Evolutionary conservation across 78 protist genomes (phyloP), one percentile per base, ranked within the genome.

Genomic region (Dictyostelium firmibasis): DNA sequence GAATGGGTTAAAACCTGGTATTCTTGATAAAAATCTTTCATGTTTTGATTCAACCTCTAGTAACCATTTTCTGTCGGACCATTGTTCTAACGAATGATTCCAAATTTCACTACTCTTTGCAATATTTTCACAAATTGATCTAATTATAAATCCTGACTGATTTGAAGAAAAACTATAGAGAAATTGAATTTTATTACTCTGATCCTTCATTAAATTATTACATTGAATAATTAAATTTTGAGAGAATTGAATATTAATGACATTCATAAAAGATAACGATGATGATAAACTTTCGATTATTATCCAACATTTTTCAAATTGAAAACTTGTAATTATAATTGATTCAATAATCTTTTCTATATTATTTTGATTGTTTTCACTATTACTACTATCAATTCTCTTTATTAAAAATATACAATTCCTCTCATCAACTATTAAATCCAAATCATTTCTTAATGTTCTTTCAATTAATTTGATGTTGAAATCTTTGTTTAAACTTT

Each of bases 1-100:
- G 20, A 36, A 89, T 47, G 94, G 64, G 69, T 89, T 89, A 16
- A 75, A 81, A 10, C 94, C 94, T 9, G 94, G 94, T 23, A 89
- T 81, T 35, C 20, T 16, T 29, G 86, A 70, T n/a, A 89, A 25
- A 33, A 89, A 89, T 23, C 60, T 23, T 81, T 89, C 94, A 89
- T 89, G 86, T 44, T 43, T 64, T 27, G 94, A 81, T 89, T 81
- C 94, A 20, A 11, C 38, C 23, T 81, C 87, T 1, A 78, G 11
- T 62, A 87, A 69, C 86, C 86, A 89, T 33, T 44, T 81, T 47
- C 93, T 60, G 35, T 81, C 78, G 16, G 94, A 35, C 94, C 94
- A 89, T 69, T 13, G 29, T 70, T 81, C 87, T 1, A 89, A 33
- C 20, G 82, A 44, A 47, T 81, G 50, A 44, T 9, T 4, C 72